Evolutionary conservation across 108 stramenopile species (phyloP), one percentile per base, ranked within the genome.

Genomic region (Cyclotella sp.): DNA sequence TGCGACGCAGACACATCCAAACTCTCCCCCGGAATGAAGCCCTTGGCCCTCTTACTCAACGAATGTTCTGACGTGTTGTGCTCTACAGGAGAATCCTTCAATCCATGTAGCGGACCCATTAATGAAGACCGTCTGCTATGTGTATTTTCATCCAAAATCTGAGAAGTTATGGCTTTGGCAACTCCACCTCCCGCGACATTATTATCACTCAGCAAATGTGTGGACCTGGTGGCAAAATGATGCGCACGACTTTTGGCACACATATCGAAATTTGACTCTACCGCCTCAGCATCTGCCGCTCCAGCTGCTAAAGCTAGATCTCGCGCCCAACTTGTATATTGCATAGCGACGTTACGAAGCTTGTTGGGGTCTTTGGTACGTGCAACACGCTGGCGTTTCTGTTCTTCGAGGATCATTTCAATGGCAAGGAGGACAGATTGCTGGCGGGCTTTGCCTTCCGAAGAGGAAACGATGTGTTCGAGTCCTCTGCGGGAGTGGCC

Each of bases 401-500:
- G 91, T 60, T 95, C 94, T 21, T 91, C 87, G 12, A 95, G 49
- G 7, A 90, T 81, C 57, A 86, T 88, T 29, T 84, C 81, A 22
- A 89, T 86, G 14, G 94, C 84, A 12, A 70, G 70, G 11, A 77
- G 59, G n/a, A 95, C 94, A 42, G 90, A 90, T 66, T 76, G 66
- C 67, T 95, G 94, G 29, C 94, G 85, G 27, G 91, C 88, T 28
- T 82, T 68, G 12, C 94, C 94, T 85, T 95, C 94, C 14, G 89
- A 85, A 22, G 86, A 70, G 18, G 90, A 90, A 15, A 87, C 94
- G 65, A 95, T 90, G 72, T 95, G 94, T 79, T 95, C 94, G 47
- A 95, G 84, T 16, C 94, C 94, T 46, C 94, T 77, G 34, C 94
- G 87, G 18, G 94, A 95, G 64, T 95, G 94, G 1, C 94, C 94